A percentile compares a stretch with the other conserved stretches of the same genome.
These are phyloP conservation scores for Zymoseptoria tritici DNA, from an alignment of 2,329 filamentous ascomycete genomes.

Conservation along the genomic window DNA sequence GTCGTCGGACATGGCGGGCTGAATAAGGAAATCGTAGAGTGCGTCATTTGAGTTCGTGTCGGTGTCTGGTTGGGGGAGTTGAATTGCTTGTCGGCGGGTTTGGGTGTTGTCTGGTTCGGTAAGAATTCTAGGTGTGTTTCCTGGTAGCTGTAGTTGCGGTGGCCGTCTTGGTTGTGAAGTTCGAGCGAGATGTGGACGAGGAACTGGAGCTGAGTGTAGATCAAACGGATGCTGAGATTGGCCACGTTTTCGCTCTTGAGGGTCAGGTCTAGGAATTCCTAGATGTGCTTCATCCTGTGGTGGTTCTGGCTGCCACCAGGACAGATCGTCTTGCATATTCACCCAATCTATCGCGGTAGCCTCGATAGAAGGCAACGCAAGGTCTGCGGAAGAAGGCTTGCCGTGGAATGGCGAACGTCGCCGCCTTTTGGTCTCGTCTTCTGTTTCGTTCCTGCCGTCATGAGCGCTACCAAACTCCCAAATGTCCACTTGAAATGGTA, in stretches of 20 bases:
- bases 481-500: not conserved
- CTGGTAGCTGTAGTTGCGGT: not conserved
- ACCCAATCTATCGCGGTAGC: not conserved
- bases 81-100: not conserved
- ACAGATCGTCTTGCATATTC: not conserved
- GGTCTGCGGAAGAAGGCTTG: not conserved
- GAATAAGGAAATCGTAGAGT: not conserved
- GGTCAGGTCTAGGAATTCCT: not conserved
- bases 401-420: not conserved
- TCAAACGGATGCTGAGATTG: not conserved
- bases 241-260: not conserved
- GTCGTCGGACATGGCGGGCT: slow-evolving; percentile 2
- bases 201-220: not conserved
- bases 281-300: not conserved
- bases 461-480: not conserved
- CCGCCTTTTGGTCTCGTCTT: not conserved
- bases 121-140: not conserved
- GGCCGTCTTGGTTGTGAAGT: not conserved
- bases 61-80: not conserved
- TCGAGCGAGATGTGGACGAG: not conserved
- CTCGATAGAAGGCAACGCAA: not conserved
- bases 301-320: not conserved
- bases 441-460: not conserved
- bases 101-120: not conserved
- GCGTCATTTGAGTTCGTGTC: not conserved